Conservation (phyloP, 23 red algal species). For the Pyropia yezoensis region DNA sequence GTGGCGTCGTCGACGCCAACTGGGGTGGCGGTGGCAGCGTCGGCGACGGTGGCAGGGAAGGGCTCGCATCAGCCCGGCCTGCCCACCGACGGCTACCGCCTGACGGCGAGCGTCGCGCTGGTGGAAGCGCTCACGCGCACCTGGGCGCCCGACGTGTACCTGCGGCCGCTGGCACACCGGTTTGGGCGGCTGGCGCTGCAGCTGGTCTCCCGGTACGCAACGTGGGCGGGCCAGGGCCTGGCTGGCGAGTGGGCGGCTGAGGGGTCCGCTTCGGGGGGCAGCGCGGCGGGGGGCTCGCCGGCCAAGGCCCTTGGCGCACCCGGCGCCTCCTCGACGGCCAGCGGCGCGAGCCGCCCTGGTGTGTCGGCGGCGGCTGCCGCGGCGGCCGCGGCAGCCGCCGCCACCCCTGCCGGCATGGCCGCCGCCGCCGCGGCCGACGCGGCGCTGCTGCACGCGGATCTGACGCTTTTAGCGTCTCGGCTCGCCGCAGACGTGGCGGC, state of each 20-base stretch:
- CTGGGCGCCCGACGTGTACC: conserved; percentile 59
- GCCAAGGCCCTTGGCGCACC: no score
- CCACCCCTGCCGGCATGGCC: no score
- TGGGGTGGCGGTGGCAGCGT: not conserved
- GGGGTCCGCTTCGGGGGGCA: conserved; percentile 26
- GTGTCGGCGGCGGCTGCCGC: no score
- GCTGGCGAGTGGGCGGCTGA: conserved; percentile 46
- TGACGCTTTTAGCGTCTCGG: no score
- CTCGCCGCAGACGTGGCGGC: no score
- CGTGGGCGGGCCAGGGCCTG: conserved; percentile 50
- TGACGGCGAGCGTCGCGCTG: conserved; percentile 25
- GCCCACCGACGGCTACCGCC: conserved; percentile 42
- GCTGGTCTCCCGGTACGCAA: conserved; percentile 45
- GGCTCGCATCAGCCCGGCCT: conserved; percentile 2
- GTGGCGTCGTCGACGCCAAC: not conserved
- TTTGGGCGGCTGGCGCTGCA: conserved; percentile 65
- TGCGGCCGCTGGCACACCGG: conserved; percentile 36
- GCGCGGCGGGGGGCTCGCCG: conserved; percentile 3
- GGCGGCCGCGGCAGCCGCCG: no score
- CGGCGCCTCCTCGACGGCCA: no score
- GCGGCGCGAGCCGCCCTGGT: no score
- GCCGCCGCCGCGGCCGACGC: no score
- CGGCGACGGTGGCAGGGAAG: not conserved
- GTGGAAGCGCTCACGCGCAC: conserved; percentile 25
- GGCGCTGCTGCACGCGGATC: no score